Evolutionary conservation across 306 rosid species (phyloP), one percentile per base, ranked within the genome.

Genomic region (Vachellia pachyceras): DNA sequence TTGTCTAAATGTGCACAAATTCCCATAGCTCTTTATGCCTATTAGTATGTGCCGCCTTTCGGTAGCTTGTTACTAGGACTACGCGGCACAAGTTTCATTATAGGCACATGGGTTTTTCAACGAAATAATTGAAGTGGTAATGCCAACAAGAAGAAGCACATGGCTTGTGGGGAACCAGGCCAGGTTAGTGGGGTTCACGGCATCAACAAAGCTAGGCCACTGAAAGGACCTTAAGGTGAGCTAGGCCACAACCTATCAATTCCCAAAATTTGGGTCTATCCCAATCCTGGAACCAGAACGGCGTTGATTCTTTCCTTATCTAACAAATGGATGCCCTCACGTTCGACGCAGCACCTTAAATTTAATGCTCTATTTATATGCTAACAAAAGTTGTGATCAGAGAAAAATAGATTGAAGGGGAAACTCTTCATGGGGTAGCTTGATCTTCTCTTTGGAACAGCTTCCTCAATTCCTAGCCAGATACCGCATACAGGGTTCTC

Each of bases 401-500:
- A 25, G 35, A 77, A 36, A 57, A 54, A 76, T 77, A 29, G 60
- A 81, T 41, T 40, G 72, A 18, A 66, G 37, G 44, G 37, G 60
- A 40, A 46, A 25, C 35, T 79, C 63, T 18, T 76, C 46, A 49
- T 29, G 49, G 78, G 49, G 81, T 78, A 84, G 46, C 49, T 76
- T 9, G 7, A 46, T 44, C 23, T n/a, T n/a, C 10, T 65, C 15
- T 46, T 58, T 5, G 13, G 52, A 82, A 80, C 65, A 79, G 67
- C 77, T 47, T 22, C 25, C 39, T 23, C 13, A 40, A 54, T 18
- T 49, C 23, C 69, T 33, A 55, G 64, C 58, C 75, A 47, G 42
- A 3, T 75, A 57, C 44, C n/a, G 41, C 41, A 40, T 50, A 36
- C 23, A 29, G 66, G 36, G 3, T 12, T 66, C 15, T 50, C 5